phyloP scores from a whole-genome alignment of 2,329 filamentous ascomycete genomes.

The Penicillium sp. region DNA sequence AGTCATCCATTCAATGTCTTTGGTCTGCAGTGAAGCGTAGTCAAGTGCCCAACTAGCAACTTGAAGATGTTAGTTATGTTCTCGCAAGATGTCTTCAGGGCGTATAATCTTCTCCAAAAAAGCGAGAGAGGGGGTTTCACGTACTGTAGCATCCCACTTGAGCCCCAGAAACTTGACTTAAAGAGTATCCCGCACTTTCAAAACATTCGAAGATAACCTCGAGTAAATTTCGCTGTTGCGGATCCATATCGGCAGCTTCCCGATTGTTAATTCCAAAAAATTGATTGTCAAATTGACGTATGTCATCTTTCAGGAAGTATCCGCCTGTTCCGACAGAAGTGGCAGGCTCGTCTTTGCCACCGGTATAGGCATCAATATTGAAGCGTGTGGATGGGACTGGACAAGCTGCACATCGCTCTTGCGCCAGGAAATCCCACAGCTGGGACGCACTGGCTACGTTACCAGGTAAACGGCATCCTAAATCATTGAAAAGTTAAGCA shows the following conservation, averaged over 20 bases:
- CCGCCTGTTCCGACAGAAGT: background rate
- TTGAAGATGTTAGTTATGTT: too few species aligned
- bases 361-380: background rate
- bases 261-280: slow-evolving; percentile 25
- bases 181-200: slow-evolving; percentile 19
- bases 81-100: too few species aligned
- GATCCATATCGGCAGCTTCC: slow-evolving; percentile 27
- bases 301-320: background rate
- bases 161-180: too few species aligned
- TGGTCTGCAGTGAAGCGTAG: background rate
- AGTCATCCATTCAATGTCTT: background rate
- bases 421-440: background rate
- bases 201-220: slow-evolving; percentile 28
- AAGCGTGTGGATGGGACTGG: background rate
- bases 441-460: background rate
- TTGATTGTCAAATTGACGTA: slow-evolving; percentile 19
- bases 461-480: too few species aligned
- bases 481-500: too few species aligned
- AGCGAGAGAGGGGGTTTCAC: too few species aligned
- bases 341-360: background rate
- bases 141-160: too few species aligned
- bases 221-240: slow-evolving; percentile 27
- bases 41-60: background rate
- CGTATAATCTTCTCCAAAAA: too few species aligned
- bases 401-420: background rate